Evolutionary conservation across 106 monocot species (phyloP).

Genomic region (Triglochin maritima): DNA sequence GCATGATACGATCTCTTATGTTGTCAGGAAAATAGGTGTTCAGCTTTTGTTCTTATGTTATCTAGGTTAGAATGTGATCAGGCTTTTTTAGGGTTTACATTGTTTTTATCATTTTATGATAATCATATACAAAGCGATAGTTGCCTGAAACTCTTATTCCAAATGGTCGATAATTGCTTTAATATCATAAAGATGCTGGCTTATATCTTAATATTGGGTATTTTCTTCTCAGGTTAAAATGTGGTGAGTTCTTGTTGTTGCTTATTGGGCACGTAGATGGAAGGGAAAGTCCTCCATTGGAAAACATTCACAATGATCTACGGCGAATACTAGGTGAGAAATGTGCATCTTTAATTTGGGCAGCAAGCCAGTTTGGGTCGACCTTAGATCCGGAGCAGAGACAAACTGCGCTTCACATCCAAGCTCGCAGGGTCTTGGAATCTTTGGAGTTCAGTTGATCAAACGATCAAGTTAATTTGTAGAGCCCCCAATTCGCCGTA

Average conservation of each 20-base stretch:
- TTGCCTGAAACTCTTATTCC: too few species aligned
- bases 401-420: conserved; percentile 64
- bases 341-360: conserved; percentile 88
- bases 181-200: too few species aligned
- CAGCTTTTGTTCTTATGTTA: too few species aligned
- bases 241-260: conserved; percentile 81
- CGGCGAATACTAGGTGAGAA: conserved; percentile 55
- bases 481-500: too few species aligned
- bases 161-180: too few species aligned
- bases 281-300: conserved; percentile 40
- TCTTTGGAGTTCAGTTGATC: conserved; percentile 20
- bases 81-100: too few species aligned
- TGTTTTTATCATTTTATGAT: too few species aligned
- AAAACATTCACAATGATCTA: conserved; percentile 56
- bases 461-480: background rate
- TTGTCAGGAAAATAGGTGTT: too few species aligned
- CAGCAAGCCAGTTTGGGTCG: conserved; percentile 80
- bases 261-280: conserved; percentile 78
- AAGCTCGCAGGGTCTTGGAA: conserved; percentile 76
- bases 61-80: too few species aligned
- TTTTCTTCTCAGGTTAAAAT: conserved; percentile 58
- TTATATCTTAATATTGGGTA: background rate
- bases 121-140: too few species aligned
- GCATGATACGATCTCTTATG: too few species aligned
- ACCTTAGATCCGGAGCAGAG: conserved; percentile 69